Evolutionary conservation across 1,284 basidiomycete species (phyloP).

Genomic region (Marasmius fiardii): DNA sequence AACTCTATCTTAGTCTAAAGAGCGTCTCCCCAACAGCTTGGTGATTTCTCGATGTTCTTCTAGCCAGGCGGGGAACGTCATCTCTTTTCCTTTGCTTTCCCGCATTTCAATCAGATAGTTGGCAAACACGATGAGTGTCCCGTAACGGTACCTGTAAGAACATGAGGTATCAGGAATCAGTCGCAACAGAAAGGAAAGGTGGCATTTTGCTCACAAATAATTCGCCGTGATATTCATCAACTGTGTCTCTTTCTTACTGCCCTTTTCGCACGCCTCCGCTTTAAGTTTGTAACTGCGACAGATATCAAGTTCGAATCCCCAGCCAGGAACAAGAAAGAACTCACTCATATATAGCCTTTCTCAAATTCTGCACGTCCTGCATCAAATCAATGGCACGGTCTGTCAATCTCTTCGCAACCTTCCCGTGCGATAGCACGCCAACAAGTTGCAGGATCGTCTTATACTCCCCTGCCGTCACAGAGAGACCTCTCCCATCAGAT

Average conservation of each 20-base stretch:
- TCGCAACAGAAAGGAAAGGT: neutral
- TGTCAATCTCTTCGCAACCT: conserved; percentile 90
- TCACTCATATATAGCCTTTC: conserved; percentile 90
- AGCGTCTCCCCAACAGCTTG: conserved; percentile 69
- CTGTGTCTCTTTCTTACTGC: conserved; percentile 73
- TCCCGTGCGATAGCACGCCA: conserved; percentile 83
- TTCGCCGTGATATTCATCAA: conserved; percentile 77
- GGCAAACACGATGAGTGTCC: conserved; percentile 90
- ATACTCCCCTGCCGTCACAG: conserved; percentile 74
- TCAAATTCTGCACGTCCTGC: conserved; percentile 93
- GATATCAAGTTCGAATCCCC: conserved; percentile 3
- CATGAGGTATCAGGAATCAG: neutral
- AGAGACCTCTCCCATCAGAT: neutral
- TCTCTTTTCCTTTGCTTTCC: conserved; percentile 38
- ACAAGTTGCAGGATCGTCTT: conserved; percentile 95
- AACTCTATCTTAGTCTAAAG: conserved; percentile 56
- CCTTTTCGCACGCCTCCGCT: conserved; percentile 78
- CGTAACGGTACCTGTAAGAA: conserved; percentile 71
- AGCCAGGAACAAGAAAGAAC: conserved; percentile 18
- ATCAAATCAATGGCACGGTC: conserved; percentile 88
- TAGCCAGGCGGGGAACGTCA: conserved; percentile 82
- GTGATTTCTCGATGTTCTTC: conserved; percentile 82
- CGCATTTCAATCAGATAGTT: conserved; percentile 90
- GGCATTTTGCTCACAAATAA: conserved; percentile 61
- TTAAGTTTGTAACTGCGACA: conserved; percentile 83